Conservation (phyloP, 495 filamentous ascomycete species). For the Daldinia concentrica region DNA sequence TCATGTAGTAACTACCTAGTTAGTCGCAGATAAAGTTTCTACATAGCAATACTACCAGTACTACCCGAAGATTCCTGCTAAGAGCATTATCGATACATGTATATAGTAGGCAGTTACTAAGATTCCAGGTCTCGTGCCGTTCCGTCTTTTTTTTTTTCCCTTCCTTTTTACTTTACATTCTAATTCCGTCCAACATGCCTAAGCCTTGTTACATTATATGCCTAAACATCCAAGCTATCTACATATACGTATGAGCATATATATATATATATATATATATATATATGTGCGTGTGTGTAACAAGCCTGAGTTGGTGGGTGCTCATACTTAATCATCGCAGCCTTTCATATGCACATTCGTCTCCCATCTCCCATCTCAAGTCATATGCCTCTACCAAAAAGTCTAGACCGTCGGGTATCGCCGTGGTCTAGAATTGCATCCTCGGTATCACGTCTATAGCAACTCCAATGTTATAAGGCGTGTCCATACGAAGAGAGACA, state of each 20-base stretch:
- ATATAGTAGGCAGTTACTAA: neutral
- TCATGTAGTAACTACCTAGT: no score
- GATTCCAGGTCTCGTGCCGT: neutral
- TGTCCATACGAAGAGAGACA: conserved; percentile 12
- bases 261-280: no score
- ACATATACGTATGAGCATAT: conserved; percentile 5
- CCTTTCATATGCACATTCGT: conserved; percentile 6
- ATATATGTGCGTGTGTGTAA: no score
- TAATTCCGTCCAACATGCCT: neutral
- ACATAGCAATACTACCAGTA: neutral
- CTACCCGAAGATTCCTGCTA: no score
- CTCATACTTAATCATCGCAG: conserved; percentile 1
- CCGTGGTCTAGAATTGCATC: conserved; percentile 13
- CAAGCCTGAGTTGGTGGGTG: conserved; percentile 5
- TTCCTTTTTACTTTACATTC: neutral
- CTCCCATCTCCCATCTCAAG: neutral
- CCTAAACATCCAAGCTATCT: conserved; percentile 6
- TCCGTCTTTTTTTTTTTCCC: neutral
- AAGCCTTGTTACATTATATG: neutral
- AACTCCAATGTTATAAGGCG: neutral
- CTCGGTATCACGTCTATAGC: conserved; percentile 8
- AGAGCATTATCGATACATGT: no score
- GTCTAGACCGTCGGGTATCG: conserved; percentile 27
- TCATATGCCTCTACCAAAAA: conserved; percentile 4
- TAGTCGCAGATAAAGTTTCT: neutral